Evolutionary conservation across 331 rosid genomes (phyloP).

Genomic region (Rosa hybrid): DNA sequence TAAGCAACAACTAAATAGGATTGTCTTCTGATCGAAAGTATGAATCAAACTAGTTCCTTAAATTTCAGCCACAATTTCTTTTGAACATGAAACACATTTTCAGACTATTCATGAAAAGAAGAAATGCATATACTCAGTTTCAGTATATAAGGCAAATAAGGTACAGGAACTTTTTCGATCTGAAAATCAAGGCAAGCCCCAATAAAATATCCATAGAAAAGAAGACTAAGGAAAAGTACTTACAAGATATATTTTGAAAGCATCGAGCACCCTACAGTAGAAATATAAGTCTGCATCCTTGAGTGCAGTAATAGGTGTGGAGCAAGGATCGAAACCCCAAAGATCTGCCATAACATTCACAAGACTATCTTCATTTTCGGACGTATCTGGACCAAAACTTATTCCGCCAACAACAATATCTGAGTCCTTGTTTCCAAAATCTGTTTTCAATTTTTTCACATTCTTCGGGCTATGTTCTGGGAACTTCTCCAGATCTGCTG

Average conservation of each 20-base stretch:
- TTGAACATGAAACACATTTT: slow-evolving; percentile 9
- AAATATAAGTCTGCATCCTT: slow-evolving; percentile 55
- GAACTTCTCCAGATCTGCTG: slow-evolving; percentile 25
- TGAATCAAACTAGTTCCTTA: slow-evolving; percentile 4
- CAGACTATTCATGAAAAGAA: background rate
- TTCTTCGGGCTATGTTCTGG: slow-evolving; percentile 33
- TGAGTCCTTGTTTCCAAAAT: slow-evolving; percentile 40
- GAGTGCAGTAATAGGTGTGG: slow-evolving; percentile 34
- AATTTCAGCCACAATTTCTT: background rate
- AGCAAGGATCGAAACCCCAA: slow-evolving; percentile 57
- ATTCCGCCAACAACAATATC: slow-evolving; percentile 76
- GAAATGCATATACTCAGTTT: background rate
- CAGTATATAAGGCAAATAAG: background rate
- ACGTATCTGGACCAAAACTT: slow-evolving; percentile 37
- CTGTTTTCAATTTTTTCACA: slow-evolving; percentile 56
- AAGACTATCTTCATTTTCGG: slow-evolving; percentile 44
- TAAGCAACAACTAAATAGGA: slow-evolving; percentile 21
- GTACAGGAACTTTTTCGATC: background rate
- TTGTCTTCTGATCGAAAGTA: background rate
- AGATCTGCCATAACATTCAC: slow-evolving; percentile 47
- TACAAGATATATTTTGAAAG: slow-evolving; percentile 72
- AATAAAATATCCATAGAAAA: background rate
- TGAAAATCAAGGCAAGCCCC: background rate
- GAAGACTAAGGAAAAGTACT: slow-evolving; percentile 31
- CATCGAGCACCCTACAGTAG: slow-evolving; percentile 67